Evolutionary conservation across 2,329 filamentous ascomycete genomes (phyloP).

Genomic region (Aspergillus clavatus): DNA sequence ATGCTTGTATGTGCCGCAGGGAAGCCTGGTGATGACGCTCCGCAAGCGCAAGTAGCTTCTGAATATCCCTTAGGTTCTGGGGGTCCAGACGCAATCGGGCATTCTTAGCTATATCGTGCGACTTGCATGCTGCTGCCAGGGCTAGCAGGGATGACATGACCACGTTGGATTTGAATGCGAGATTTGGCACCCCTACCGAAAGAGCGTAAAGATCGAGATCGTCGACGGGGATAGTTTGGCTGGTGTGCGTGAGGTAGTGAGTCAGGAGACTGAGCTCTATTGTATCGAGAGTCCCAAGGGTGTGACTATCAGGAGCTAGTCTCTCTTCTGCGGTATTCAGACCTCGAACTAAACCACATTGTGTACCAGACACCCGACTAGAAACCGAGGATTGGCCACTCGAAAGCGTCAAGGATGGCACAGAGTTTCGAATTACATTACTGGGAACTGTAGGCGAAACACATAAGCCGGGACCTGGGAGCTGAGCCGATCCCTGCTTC

Average conservation of each 20-base stretch:
- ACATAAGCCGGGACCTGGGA: conserved; percentile 1
- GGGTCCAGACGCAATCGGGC: background rate
- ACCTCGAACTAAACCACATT: conserved; percentile 1
- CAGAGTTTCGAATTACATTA: background rate
- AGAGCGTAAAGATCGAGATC: conserved; percentile 39
- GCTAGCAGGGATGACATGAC: conserved; percentile 44
- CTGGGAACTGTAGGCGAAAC: background rate
- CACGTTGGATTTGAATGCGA: conserved; percentile 37
- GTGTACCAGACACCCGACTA: conserved; percentile 5
- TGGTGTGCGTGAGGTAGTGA: conserved; percentile 43
- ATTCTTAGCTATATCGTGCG: conserved; percentile 19
- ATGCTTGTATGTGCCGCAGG: conserved; percentile 34
- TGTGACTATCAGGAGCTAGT: background rate
- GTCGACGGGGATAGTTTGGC: conserved; percentile 34
- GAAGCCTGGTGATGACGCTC: conserved; percentile 38
- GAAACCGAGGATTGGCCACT: conserved; percentile 8
- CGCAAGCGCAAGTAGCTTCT: conserved; percentile 24
- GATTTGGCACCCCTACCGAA: conserved; percentile 40
- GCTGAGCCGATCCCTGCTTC: background rate
- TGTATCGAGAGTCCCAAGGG: conserved; percentile 9
- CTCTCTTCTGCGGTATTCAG: conserved; percentile 1
- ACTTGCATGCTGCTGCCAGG: conserved; percentile 40
- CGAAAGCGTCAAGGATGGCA: background rate
- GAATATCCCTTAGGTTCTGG: conserved; percentile 17
- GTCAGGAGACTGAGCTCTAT: conserved; percentile 37